Percentiles rank a stretch among this genome's conserved stretches.
Evolutionary conservation across 768 basidiomycete species (phyloP).

Genomic region (Kwoniella botswanensis): DNA sequence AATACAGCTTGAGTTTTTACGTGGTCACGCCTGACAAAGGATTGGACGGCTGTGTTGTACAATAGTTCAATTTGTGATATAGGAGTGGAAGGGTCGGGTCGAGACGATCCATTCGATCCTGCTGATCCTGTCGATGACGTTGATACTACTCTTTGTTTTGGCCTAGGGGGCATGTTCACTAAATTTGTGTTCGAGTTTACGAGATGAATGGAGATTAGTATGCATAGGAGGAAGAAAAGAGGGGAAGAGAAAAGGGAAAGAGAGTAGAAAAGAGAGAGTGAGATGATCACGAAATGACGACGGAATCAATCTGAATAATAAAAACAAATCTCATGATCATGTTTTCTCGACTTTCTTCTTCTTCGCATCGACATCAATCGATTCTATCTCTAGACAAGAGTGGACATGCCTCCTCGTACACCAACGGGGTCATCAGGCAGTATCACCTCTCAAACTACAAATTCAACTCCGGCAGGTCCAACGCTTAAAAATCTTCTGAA

Average conservation of each 20-base stretch:
- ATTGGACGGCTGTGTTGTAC: constrained; percentile 52
- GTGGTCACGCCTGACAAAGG: constrained; percentile 51
- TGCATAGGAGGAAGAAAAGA: not conserved
- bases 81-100: constrained; percentile 12
- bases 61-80: constrained; percentile 39
- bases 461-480: not conserved
- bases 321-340: not conserved
- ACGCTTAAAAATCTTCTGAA: constrained; percentile 25
- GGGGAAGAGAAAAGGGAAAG: constrained; percentile 1
- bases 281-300: constrained; percentile 2
- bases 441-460: too few species aligned
- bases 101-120: constrained; percentile 2
- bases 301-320: constrained; percentile 23
- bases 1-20: constrained; percentile 41
- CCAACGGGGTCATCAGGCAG: constrained; percentile 1
- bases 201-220: not conserved
- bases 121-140: constrained; percentile 5
- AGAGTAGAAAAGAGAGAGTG: not conserved
- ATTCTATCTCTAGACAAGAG: not conserved
- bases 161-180: constrained; percentile 12
- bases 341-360: not conserved
- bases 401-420: constrained; percentile 11
- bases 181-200: not conserved
- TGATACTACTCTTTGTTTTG: constrained; percentile 1
- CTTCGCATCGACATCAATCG: not conserved